Percentiles rank a stretch among this genome's conserved stretches.
These are phyloP conservation scores for Gardenia jasminoides DNA, from an alignment of 257 asterid species.

Conservation along the genomic window DNA sequence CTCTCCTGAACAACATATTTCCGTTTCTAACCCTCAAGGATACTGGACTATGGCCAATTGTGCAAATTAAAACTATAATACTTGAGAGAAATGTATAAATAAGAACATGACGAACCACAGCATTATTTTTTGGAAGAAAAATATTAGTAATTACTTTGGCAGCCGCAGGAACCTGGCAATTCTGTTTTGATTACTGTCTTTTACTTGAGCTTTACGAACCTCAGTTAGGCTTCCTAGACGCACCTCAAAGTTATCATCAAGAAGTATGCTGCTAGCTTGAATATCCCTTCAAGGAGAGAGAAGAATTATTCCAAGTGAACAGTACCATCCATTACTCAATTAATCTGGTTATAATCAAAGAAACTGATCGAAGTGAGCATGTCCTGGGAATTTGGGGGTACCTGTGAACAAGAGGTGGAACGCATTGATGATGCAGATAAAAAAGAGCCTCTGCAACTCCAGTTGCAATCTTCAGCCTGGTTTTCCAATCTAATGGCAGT, in stretches of 20 bases:
- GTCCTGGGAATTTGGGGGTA: neutral
- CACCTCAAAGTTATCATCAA: conserved; percentile 9
- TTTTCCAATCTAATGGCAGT: neutral
- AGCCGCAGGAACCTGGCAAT: conserved; percentile 7
- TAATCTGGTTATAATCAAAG: neutral
- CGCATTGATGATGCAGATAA: neutral
- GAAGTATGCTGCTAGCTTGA: conserved; percentile 22
- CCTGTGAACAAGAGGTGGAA: conserved; percentile 19
- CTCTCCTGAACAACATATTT: neutral
- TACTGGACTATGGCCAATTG: neutral
- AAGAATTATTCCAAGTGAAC: neutral
- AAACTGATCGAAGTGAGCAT: too few relatives aligned
- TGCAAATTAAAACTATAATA: neutral
- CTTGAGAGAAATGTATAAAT: neutral
- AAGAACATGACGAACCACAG: neutral
- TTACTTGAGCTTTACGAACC: neutral
- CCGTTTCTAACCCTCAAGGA: neutral
- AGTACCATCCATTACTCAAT: neutral
- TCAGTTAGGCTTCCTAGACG: conserved; percentile 12
- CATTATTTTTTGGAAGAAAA: too few relatives aligned
- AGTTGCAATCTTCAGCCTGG: neutral
- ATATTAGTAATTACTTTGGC: neutral
- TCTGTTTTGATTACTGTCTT: neutral
- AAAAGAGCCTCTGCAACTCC: neutral
- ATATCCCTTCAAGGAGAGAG: conserved; percentile 1